Percentiles rank a stretch among this genome's conserved stretches.
phyloP scores from a whole-genome alignment of 2,329 filamentous ascomycete genomes.

The Pestalotiopsis sp. region DNA sequence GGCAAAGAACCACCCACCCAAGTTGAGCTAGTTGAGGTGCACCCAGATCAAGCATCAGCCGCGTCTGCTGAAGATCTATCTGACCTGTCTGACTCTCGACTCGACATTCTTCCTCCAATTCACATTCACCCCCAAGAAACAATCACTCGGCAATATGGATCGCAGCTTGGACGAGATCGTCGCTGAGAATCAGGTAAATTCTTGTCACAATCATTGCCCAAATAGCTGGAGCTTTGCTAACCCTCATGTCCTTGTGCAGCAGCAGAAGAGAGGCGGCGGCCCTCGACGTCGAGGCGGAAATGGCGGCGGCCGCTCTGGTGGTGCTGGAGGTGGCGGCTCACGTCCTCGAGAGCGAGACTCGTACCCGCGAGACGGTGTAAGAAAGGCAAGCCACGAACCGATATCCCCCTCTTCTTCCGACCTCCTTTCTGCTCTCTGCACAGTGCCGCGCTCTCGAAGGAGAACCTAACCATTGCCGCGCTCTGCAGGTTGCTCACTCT shows the following conservation, averaged over 20 bases:
- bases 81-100: neutral
- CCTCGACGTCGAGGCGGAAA: conserved; percentile 27
- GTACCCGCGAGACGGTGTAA: conserved; percentile 80
- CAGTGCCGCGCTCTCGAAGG: conserved; percentile 15
- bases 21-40: neutral
- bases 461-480: neutral
- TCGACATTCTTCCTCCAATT: neutral
- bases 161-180: conserved; percentile 38
- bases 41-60: neutral
- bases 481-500: conserved; percentile 11
- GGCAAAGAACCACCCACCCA: neutral
- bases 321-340: conserved; percentile 15
- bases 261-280: conserved; percentile 28
- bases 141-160: conserved; percentile 26
- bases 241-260: conserved; percentile 17
- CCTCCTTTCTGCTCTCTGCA: conserved; percentile 4
- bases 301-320: conserved; percentile 20
- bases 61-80: neutral
- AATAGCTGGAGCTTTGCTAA: conserved; percentile 8
- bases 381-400: conserved; percentile 68
- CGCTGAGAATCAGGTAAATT: conserved; percentile 34
- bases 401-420: conserved; percentile 2
- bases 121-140: neutral
- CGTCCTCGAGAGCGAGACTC: conserved; percentile 40
- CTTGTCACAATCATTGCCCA: neutral